Evolutionary conservation across 352 stramenopile genomes (phyloP).

Genomic region (Aphanomyces invadans): DNA sequence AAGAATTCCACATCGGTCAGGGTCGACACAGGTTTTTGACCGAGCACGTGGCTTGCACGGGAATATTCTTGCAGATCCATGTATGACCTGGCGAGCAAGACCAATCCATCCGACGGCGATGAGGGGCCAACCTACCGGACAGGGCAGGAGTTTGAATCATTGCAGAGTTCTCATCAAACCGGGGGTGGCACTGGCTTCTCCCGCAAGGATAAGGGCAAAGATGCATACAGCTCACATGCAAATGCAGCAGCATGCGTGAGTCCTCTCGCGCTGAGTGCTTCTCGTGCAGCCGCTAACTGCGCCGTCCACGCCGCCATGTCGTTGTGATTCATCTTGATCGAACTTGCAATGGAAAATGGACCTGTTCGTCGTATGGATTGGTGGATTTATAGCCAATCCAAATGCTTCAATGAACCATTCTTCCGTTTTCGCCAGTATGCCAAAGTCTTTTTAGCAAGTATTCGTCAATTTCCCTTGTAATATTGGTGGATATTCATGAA

Average conservation of each 20-base stretch:
- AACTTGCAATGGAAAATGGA: no score
- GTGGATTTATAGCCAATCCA: neutral
- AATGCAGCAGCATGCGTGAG: slow-evolving; percentile 67
- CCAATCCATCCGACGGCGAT: slow-evolving; percentile 32
- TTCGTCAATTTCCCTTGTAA: neutral
- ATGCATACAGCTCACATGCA: slow-evolving; percentile 64
- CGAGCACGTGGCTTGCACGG: slow-evolving; percentile 58
- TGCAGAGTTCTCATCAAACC: slow-evolving; percentile 28
- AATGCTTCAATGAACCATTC: no score
- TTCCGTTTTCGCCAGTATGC: no score
- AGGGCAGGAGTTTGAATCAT: neutral
- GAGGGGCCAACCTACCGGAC: slow-evolving; percentile 19
- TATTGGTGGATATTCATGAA: no score
- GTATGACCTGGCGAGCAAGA: slow-evolving; percentile 51
- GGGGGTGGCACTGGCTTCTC: neutral
- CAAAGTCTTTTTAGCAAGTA: neutral
- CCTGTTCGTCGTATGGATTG: neutral
- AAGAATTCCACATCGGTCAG: slow-evolving; percentile 42
- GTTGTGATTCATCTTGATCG: no score
- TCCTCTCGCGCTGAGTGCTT: slow-evolving; percentile 42
- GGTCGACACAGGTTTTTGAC: neutral
- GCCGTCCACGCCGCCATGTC: no score
- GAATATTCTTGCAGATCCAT: slow-evolving; percentile 71
- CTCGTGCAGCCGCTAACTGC: slow-evolving; percentile 1
- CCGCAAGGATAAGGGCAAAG: slow-evolving; percentile 39